phyloP scores from a whole-genome alignment of 177 flowering plant genomes.

The Tripterygium wilfordii region DNA sequence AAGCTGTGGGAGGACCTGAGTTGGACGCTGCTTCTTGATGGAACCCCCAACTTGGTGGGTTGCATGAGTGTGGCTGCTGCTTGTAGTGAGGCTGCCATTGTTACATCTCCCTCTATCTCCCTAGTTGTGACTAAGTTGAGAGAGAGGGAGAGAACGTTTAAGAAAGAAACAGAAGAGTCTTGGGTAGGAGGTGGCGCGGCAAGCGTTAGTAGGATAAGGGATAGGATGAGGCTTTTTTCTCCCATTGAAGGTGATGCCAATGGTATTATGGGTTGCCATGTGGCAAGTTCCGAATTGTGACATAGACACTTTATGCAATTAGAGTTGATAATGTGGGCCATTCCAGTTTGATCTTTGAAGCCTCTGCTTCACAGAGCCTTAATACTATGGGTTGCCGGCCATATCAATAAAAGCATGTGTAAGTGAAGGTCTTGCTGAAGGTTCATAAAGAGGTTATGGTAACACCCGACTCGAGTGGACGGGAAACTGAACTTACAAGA shows the following conservation, averaged over 20 bases:
- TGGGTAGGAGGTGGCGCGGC: conserved; percentile 21
- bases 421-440: no score
- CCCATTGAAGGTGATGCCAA: conserved; percentile 9
- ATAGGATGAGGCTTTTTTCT: conserved; percentile 34
- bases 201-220: conserved; percentile 32
- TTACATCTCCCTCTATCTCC: conserved; percentile 2
- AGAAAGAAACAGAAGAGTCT: background rate
- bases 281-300: conserved; percentile 17
- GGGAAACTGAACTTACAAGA: no score
- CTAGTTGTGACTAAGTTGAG: background rate
- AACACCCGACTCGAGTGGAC: no score
- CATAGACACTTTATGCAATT: background rate
- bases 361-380: no score
- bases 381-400: no score
- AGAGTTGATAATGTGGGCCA: no score
- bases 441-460: no score
- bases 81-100: conserved; percentile 84
- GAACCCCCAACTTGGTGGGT: conserved; percentile 54
- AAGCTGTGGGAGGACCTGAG: conserved; percentile 46
- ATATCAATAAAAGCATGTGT: no score
- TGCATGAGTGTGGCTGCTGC: conserved; percentile 82
- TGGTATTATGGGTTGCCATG: conserved; percentile 21
- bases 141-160: background rate
- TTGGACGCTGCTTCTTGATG: conserved; percentile 26
- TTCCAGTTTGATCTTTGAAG: no score